Evolutionary conservation across 805 yeast species (phyloP).

Genomic region (Osmozyma mogii): DNA sequence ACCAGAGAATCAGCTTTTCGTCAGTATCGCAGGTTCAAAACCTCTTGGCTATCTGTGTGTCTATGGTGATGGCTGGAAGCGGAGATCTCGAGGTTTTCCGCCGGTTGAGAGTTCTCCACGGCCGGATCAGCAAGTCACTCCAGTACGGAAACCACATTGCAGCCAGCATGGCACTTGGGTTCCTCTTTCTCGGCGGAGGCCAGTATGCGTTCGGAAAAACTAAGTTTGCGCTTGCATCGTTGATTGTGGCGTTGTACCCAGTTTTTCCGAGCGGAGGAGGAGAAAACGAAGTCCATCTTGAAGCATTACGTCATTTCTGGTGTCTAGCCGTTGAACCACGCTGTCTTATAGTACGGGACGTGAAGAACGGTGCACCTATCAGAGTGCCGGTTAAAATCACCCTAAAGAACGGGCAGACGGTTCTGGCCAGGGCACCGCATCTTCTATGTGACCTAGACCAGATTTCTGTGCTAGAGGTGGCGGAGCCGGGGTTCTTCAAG

Average conservation of each 20-base stretch:
- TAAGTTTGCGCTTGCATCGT: constrained; percentile 56
- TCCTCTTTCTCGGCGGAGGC: constrained; percentile 86
- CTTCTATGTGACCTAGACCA: constrained; percentile 52
- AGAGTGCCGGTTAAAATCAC: constrained; percentile 36
- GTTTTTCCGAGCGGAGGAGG: constrained; percentile 43
- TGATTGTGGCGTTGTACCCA: constrained; percentile 75
- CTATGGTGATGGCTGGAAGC: constrained; percentile 82
- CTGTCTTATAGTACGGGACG: constrained; percentile 72
- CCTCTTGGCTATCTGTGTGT: constrained; percentile 51
- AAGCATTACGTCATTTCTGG: constrained; percentile 89
- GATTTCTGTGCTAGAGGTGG: constrained; percentile 41
- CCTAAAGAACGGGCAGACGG: constrained; percentile 31
- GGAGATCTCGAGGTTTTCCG: constrained; percentile 79
- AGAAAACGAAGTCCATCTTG: constrained; percentile 57
- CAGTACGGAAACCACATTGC: constrained; percentile 72
- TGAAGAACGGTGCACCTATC: constrained; percentile 49
- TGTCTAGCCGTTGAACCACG: constrained; percentile 73
- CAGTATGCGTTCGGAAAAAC: constrained; percentile 71
- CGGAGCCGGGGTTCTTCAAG: constrained; percentile 44
- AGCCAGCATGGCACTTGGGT: constrained; percentile 75
- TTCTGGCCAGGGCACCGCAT: constrained; percentile 52
- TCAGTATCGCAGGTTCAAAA: constrained; percentile 52
- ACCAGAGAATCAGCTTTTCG: constrained; percentile 46
- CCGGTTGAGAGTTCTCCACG: constrained; percentile 64
- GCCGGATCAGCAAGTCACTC: constrained; percentile 37